A percentile compares a stretch with the other conserved stretches of the same genome.
Evolutionary conservation across 306 rosid genomes (phyloP).

Genomic region (Hippophae tibetana): DNA sequence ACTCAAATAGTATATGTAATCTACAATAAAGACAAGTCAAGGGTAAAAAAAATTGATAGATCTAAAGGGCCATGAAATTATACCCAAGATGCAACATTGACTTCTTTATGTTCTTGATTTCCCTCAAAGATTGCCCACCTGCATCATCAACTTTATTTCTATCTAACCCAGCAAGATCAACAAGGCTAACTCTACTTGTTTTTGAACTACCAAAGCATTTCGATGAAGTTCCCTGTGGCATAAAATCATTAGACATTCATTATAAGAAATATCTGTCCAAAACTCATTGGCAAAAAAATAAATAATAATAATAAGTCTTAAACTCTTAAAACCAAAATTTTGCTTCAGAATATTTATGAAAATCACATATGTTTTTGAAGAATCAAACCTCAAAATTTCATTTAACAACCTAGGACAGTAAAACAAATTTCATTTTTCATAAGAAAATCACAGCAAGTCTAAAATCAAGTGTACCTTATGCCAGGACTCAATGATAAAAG

Average conservation of each 20-base stretch:
- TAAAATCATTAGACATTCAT: background rate
- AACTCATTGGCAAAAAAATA: too few relatives aligned
- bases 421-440: too few relatives aligned
- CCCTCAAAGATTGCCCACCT: slow-evolving; percentile 51
- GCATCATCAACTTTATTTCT: slow-evolving; percentile 51
- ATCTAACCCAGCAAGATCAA: slow-evolving; percentile 90
- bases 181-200: slow-evolving; percentile 81
- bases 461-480: slow-evolving; percentile 49
- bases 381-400: too few relatives aligned
- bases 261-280: background rate
- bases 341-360: too few relatives aligned
- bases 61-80: slow-evolving; percentile 19
- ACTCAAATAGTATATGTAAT: background rate
- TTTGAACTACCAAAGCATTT: slow-evolving; percentile 84
- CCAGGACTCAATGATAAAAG: slow-evolving; percentile 83
- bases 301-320: too few relatives aligned
- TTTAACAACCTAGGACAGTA: too few relatives aligned
- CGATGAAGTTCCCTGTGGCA: slow-evolving; percentile 53
- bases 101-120: slow-evolving; percentile 61
- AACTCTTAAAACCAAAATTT: too few relatives aligned
- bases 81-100: slow-evolving; percentile 90
- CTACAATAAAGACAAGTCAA: background rate
- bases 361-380: too few relatives aligned
- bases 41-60: background rate
- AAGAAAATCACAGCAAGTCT: too few relatives aligned